Evolutionary conservation across 2,329 filamentous ascomycete species (phyloP).

Genomic region (Trichophyton benhamiae): DNA sequence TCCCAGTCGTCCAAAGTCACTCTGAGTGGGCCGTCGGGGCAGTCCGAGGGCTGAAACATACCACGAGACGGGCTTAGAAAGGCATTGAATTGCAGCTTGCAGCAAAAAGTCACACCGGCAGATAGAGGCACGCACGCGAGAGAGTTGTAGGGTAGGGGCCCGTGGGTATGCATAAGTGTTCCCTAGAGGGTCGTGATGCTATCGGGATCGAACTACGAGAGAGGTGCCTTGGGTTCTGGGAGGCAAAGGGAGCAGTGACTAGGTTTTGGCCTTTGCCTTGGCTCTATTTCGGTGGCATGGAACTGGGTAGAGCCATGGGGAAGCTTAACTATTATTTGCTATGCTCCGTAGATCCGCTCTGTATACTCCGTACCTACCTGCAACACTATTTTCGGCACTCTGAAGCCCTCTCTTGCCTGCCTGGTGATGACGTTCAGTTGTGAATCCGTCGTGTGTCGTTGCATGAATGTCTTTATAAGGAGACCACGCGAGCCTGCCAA

Average conservation of each 20-base stretch:
- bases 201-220: not conserved
- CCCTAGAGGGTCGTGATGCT: not conserved
- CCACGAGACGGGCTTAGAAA: not conserved
- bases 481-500: not conserved
- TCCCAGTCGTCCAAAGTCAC: not conserved
- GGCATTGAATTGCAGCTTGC: not conserved
- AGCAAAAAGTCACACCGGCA: no score
- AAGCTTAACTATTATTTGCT: not conserved
- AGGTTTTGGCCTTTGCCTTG: not conserved
- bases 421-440: not conserved
- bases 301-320: not conserved
- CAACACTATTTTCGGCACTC: not conserved
- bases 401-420: not conserved
- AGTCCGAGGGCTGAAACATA: not conserved
- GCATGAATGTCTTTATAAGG: not conserved
- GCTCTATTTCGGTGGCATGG: not conserved
- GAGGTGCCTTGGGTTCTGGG: not conserved
- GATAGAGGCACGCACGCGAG: not conserved
- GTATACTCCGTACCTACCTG: not conserved
- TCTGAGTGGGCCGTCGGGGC: not conserved
- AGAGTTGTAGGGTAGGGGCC: not conserved
- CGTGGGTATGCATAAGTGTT: not conserved
- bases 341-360: not conserved
- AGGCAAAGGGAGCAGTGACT: not conserved
- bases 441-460: not conserved